Conservation (phyloP, 108 stramenopile genomes). For the Nitzschia inconspicua region DNA sequence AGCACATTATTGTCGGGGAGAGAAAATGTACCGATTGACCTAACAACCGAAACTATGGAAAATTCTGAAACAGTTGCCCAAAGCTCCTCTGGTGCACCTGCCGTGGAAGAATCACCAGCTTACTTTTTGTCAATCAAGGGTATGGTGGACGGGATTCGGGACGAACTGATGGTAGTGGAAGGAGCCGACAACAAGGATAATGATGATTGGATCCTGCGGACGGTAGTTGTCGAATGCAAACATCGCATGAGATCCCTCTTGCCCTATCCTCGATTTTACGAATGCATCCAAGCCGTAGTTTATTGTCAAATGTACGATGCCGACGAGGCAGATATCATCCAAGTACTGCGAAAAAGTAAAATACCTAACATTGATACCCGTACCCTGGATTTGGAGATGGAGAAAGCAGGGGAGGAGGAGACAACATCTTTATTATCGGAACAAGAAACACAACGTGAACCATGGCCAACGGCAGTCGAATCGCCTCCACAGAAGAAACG, state of each 20-base stretch:
- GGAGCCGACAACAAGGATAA: slow-evolving; percentile 19
- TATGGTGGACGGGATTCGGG: slow-evolving; percentile 41
- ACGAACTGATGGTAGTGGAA: slow-evolving; percentile 16
- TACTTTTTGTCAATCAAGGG: slow-evolving; percentile 8
- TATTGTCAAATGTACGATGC: slow-evolving; percentile 77
- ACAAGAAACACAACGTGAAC: slow-evolving; percentile 5
- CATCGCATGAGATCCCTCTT: slow-evolving; percentile 67
- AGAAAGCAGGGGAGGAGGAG: background rate
- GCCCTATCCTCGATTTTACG: slow-evolving; percentile 64
- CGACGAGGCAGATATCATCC: slow-evolving; percentile 67
- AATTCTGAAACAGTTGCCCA: too few relatives aligned
- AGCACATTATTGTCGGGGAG: too few relatives aligned
- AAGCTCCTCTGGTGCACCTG: too few relatives aligned
- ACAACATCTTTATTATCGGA: background rate
- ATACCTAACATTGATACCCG: too few relatives aligned
- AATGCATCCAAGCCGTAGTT: slow-evolving; percentile 70
- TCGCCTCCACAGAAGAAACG: background rate
- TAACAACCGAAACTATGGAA: too few relatives aligned
- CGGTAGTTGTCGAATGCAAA: slow-evolving; percentile 79
- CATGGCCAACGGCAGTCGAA: background rate
- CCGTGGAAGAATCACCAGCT: too few relatives aligned
- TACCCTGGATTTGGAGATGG: background rate
- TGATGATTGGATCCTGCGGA: slow-evolving; percentile 28
- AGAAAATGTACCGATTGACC: too few relatives aligned
- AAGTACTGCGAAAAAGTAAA: slow-evolving; percentile 50